A percentile compares a stretch with the other conserved stretches of the same genome.
Conservation (phyloP, 176 grass and related monocot genomes). For the Canna indica region DNA sequence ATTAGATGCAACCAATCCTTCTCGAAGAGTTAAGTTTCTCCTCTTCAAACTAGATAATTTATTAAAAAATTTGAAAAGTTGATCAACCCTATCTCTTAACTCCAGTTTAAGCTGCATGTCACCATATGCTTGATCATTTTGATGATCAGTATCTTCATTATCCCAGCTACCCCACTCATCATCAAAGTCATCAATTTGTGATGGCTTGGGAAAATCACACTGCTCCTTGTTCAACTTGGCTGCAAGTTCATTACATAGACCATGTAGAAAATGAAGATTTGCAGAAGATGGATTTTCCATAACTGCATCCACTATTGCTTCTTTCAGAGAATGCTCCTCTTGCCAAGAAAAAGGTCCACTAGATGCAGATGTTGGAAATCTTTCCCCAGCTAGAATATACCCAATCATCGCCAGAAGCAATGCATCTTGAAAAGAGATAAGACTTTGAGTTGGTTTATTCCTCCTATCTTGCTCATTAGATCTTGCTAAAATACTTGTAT, state of each 20-base stretch:
- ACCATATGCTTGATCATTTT: constrained; percentile 54
- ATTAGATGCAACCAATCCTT: constrained; percentile 51
- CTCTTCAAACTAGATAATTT: constrained; percentile 72
- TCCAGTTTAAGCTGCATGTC: constrained; percentile 88
- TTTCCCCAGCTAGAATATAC: constrained; percentile 89
- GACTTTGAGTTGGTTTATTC: constrained; percentile 29
- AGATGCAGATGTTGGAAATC: constrained; percentile 72
- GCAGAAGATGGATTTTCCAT: constrained; percentile 61
- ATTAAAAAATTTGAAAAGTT: constrained; percentile 79
- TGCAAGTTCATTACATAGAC: constrained; percentile 68
- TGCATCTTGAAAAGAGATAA: constrained; percentile 83
- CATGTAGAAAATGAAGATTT: constrained; percentile 59
- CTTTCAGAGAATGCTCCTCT: constrained; percentile 86
- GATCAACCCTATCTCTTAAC: constrained; percentile 79
- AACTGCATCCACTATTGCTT: constrained; percentile 82
- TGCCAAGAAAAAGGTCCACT: constrained; percentile 91
- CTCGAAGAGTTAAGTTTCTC: constrained; percentile 60
- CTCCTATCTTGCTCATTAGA: constrained; percentile 42
- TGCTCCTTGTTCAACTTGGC: constrained; percentile 42
- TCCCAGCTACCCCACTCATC: constrained; percentile 94
- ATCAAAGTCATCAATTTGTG: constrained; percentile 75
- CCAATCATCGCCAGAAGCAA: constrained; percentile 78
- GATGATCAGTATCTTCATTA: constrained; percentile 56
- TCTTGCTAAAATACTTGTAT: constrained; percentile 60
- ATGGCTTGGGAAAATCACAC: constrained; percentile 28